Evolutionary conservation across 495 filamentous ascomycete genomes (phyloP), one percentile per base, ranked within the genome.

Genomic region (Thermothielavioides terrestris): DNA sequence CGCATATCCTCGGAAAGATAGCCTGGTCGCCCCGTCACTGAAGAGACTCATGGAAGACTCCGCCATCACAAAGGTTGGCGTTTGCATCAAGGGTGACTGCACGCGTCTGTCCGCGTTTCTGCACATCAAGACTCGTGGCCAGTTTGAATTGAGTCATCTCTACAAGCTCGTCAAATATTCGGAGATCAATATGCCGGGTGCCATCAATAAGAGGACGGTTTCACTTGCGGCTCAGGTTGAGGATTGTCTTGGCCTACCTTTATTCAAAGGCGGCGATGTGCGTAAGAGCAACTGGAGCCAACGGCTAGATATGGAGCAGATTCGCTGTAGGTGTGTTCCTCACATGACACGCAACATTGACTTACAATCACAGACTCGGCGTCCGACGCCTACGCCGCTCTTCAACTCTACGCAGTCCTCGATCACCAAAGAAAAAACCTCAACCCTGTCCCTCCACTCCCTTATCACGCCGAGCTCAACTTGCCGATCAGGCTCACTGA

Each of bases 61-160:
- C 0, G 62, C 74, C 12, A 74, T 92, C 54, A 78, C 75, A 6
- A 95, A 95, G 67, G 72, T 76, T n/a, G 89, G 89, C 26, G 88
- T 94, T 1, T 68, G 73, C 22, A 81, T 88, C 55, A 81, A 80
- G 64, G 84, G 75, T 8, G 89, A 95, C 58, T 79, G 78, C 51
- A 82, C 78, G 1, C 76, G 89, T 39, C 57, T 95, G 14, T 71
- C 75, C 6, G 81, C 80, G n/a, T 81, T 68, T 52, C 71, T 94
- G 9, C 66, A 65, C 0, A 72, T 95, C 44, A 58, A 85, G 14
- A 68, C 81, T 0, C 74, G 68, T 26, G 82, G 85, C 2, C 70
- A 85, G 17, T 80, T 91, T 36, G 89, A 95, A 59, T 75, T 95
- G 7, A 89, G 83, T 53, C 83, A 92, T 60, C 63, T 94, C 8